phyloP scores from a whole-genome alignment of 176 grass and related monocot genomes.

The Melocanna baccifera region DNA sequence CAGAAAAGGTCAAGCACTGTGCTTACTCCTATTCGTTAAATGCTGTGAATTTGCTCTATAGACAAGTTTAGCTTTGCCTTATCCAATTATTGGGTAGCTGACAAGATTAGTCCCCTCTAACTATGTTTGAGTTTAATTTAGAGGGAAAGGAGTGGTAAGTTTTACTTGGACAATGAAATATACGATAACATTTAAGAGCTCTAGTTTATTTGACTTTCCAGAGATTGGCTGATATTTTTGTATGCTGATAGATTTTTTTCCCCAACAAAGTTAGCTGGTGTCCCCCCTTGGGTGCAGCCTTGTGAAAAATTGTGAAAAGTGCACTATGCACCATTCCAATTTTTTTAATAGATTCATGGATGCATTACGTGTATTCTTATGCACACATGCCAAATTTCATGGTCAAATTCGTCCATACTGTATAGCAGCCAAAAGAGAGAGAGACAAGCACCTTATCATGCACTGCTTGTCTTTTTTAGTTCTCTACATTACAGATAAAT shows the following conservation, averaged over 20 bases:
- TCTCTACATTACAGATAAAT: not conserved
- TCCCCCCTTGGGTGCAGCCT: too few species aligned
- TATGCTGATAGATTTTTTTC: constrained; percentile 18
- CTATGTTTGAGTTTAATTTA: not conserved
- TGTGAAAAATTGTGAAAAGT: not conserved
- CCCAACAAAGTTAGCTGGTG: not conserved
- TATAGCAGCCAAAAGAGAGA: not conserved
- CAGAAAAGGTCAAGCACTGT: not conserved
- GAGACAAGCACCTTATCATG: not conserved
- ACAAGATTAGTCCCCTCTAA: not conserved
- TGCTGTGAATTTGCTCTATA: constrained; percentile 15
- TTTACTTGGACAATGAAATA: not conserved
- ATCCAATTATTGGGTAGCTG: constrained; percentile 2
- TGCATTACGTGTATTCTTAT: not conserved
- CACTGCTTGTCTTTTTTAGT: not conserved
- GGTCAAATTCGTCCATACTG: not conserved
- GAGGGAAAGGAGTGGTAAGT: not conserved
- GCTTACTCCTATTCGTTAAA: not conserved
- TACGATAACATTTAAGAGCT: constrained; percentile 1
- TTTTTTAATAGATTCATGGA: not conserved
- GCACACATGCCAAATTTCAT: not conserved
- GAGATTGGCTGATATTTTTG: not conserved
- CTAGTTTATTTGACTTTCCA: constrained; percentile 1
- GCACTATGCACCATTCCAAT: not conserved
- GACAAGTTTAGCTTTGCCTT: not conserved